phyloP scores from a whole-genome alignment of 108 stramenopile species.

The Skeletonema menzelii region DNA sequence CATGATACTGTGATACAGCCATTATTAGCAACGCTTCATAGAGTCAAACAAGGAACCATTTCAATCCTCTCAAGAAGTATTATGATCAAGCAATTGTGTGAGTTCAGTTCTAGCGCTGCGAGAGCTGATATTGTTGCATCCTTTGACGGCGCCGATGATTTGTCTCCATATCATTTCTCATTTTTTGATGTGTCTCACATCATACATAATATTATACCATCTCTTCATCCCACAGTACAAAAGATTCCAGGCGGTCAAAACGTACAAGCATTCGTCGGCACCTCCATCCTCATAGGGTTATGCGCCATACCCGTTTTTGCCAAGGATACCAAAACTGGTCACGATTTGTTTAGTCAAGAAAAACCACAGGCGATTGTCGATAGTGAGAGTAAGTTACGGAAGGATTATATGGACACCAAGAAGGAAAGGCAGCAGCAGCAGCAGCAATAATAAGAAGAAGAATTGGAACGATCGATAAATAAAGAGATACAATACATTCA shows the following conservation, averaged over 20 bases:
- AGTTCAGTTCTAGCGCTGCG: neutral
- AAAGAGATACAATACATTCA: slow-evolving; percentile 9
- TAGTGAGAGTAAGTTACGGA: slow-evolving; percentile 51
- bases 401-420: slow-evolving; percentile 42
- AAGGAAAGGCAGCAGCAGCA: slow-evolving; percentile 8
- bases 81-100: neutral
- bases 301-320: slow-evolving; percentile 71
- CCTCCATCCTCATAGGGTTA: slow-evolving; percentile 51
- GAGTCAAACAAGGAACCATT: neutral
- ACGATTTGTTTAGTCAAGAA: slow-evolving; percentile 80
- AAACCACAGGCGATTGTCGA: slow-evolving; percentile 73
- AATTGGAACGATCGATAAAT: neutral
- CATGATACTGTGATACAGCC: too few relatives aligned
- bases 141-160: too few relatives aligned
- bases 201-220: neutral
- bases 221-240: slow-evolving; percentile 16
- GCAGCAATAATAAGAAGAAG: neutral
- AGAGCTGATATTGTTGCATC: too few relatives aligned
- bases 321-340: slow-evolving; percentile 66
- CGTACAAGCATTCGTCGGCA: slow-evolving; percentile 61
- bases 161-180: neutral
- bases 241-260: slow-evolving; percentile 50
- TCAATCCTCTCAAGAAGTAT: neutral
- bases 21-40: too few relatives aligned
- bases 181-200: too few relatives aligned